These are phyloP conservation scores for Thelonectria discophora DNA, from an alignment of 2,329 filamentous ascomycete genomes.

Conservation along the genomic window DNA sequence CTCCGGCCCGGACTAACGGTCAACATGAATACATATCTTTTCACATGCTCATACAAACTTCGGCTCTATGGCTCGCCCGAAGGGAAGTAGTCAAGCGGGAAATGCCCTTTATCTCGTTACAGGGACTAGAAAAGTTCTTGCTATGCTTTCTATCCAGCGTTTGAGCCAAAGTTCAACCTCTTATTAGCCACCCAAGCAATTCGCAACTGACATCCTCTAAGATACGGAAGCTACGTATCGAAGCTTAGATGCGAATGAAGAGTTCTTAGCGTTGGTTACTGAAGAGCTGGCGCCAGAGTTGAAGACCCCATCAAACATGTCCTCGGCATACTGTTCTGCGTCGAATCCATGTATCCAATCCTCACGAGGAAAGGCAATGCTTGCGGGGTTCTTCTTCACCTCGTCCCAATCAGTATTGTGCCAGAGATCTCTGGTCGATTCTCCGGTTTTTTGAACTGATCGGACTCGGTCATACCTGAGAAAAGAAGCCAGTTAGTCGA, in stretches of 20 bases:
- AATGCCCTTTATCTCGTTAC: too few species aligned
- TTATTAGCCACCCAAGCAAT: too few species aligned
- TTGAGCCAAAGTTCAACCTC: too few species aligned
- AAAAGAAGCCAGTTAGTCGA: neutral
- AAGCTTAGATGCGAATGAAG: neutral
- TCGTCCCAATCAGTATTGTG: conserved; percentile 35
- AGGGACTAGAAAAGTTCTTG: too few species aligned
- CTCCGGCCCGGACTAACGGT: too few species aligned
- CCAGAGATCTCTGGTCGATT: conserved; percentile 35
- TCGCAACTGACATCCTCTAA: neutral
- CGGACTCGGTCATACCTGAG: conserved; percentile 33
- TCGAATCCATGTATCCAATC: conserved; percentile 38
- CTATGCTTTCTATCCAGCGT: too few species aligned
- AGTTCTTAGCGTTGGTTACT: neutral
- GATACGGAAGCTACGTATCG: neutral
- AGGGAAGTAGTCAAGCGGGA: too few species aligned
- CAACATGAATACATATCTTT: too few species aligned
- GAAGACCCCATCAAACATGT: conserved; percentile 25
- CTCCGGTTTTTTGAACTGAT: conserved; percentile 35
- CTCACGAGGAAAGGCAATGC: conserved; percentile 30
- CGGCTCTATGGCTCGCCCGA: too few species aligned
- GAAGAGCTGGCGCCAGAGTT: neutral
- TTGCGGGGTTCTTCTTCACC: conserved; percentile 28
- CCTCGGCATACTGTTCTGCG: conserved; percentile 32
- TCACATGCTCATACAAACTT: too few species aligned